Percentiles rank a stretch among this genome's conserved stretches.
phyloP scores from a whole-genome alignment of 78 protist species.

The Capsaspora owczarzaki region DNA sequence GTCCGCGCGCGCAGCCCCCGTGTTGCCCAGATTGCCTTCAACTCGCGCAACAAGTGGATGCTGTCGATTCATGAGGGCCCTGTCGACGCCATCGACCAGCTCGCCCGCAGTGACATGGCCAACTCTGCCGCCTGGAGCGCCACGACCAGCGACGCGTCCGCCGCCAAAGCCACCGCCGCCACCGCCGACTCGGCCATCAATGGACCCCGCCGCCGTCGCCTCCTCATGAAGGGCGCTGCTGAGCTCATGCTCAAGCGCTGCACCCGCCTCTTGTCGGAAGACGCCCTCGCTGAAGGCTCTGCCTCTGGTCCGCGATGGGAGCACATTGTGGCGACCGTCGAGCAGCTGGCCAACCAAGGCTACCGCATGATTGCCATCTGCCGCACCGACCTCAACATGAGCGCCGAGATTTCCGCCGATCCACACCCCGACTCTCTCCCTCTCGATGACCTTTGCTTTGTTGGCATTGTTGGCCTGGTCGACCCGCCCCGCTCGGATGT shows the following conservation, averaged over 20 bases:
- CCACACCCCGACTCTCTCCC: background rate
- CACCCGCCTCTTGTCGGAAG: background rate
- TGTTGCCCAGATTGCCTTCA: slow-evolving; percentile 83
- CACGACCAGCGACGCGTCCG: too few relatives aligned
- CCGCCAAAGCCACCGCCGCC: too few relatives aligned
- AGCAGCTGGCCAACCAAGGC: slow-evolving; percentile 42
- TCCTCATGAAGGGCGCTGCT: slow-evolving; percentile 79
- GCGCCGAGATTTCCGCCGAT: background rate
- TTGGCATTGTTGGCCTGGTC: slow-evolving; percentile 61
- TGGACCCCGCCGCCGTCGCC: slow-evolving; percentile 48
- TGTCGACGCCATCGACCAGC: background rate
- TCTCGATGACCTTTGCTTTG: background rate
- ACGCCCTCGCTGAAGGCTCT: slow-evolving; percentile 27
- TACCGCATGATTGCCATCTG: slow-evolving; percentile 22
- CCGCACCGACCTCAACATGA: slow-evolving; percentile 1
- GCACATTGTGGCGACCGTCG: slow-evolving; percentile 13
- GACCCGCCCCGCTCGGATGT: slow-evolving; percentile 95
- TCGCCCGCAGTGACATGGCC: too few relatives aligned
- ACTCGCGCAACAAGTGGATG: slow-evolving; percentile 89
- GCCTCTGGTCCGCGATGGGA: too few relatives aligned
- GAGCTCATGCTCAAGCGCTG: slow-evolving; percentile 59
- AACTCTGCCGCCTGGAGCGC: too few relatives aligned
- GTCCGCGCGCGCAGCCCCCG: background rate
- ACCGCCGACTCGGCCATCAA: too few relatives aligned
- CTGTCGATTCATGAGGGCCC: slow-evolving; percentile 32